phyloP scores from a whole-genome alignment of 1,139 yeast species.

The Candida mesenterica region DNA sequence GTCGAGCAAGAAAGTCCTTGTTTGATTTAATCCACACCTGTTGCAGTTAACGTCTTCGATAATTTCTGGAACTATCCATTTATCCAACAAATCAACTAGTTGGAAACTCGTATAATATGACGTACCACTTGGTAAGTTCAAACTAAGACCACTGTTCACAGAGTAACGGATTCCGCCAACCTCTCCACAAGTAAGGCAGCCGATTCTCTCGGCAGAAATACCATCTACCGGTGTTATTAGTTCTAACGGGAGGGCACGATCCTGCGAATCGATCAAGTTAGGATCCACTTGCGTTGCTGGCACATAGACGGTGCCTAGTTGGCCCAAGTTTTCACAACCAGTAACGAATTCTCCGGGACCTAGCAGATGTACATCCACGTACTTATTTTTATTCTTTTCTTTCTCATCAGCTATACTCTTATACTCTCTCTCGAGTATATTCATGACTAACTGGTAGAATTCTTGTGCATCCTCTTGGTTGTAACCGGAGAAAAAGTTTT shows the following conservation, averaged over 20 bases:
- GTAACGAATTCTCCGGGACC: slow-evolving; percentile 21
- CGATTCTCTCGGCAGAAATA: slow-evolving; percentile 78
- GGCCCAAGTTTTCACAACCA: slow-evolving; percentile 54
- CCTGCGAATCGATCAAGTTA: slow-evolving; percentile 39
- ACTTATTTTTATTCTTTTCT: slow-evolving; percentile 12
- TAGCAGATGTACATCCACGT: neutral
- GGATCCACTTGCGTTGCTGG: slow-evolving; percentile 78
- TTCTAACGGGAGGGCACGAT: slow-evolving; percentile 51
- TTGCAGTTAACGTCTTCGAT: slow-evolving; percentile 93
- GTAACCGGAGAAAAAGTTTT: slow-evolving; percentile 73
- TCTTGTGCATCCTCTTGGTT: slow-evolving; percentile 96
- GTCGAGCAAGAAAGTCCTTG: slow-evolving; percentile 48
- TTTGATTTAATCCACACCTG: slow-evolving; percentile 75
- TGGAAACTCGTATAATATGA: slow-evolving; percentile 41
- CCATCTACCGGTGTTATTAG: slow-evolving; percentile 90
- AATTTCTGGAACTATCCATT: slow-evolving; percentile 78
- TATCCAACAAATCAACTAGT: slow-evolving; percentile 58
- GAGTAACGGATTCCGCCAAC: slow-evolving; percentile 88
- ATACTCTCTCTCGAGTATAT: slow-evolving; percentile 67
- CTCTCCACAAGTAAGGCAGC: slow-evolving; percentile 87
- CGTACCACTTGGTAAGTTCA: slow-evolving; percentile 52
- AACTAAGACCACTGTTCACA: slow-evolving; percentile 75
- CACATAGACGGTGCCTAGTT: slow-evolving; percentile 60
- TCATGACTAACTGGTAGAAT: slow-evolving; percentile 78
- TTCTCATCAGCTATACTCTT: slow-evolving; percentile 20